Conservation (phyloP, 768 basidiomycete genomes). For the Naematelia encephala region DNA sequence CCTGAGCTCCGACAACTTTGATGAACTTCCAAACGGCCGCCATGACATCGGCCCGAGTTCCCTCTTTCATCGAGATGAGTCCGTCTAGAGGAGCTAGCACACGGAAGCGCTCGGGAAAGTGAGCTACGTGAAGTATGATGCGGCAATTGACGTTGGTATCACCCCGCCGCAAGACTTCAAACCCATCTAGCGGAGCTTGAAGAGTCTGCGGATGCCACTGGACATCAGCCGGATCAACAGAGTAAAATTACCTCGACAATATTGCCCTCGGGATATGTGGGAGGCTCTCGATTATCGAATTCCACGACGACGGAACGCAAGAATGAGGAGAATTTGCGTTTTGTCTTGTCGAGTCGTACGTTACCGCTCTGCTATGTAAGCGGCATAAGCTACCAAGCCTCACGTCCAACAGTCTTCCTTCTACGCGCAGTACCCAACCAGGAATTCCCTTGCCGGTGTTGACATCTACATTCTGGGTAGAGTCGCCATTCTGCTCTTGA, state of each 20-base stretch:
- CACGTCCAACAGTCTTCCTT: slow-evolving; percentile 70
- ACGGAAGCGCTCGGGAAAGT: slow-evolving; percentile 81
- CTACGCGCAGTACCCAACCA: slow-evolving; percentile 81
- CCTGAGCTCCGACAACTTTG: slow-evolving; percentile 71
- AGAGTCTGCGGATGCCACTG: slow-evolving; percentile 51
- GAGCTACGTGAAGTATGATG: slow-evolving; percentile 79
- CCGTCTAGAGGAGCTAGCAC: slow-evolving; percentile 64
- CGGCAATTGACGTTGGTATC: slow-evolving; percentile 73
- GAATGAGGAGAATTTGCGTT: slow-evolving; percentile 78
- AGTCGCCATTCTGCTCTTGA: neutral
- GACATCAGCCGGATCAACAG: slow-evolving; percentile 52
- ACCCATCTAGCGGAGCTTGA: slow-evolving; percentile 68
- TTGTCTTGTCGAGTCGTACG: slow-evolving; percentile 42
- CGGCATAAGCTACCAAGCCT: slow-evolving; percentile 14
- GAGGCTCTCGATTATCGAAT: slow-evolving; percentile 71
- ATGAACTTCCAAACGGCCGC: slow-evolving; percentile 90
- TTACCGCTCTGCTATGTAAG: slow-evolving; percentile 41
- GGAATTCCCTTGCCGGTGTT: slow-evolving; percentile 87
- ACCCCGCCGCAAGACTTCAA: slow-evolving; percentile 76
- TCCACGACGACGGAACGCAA: slow-evolving; percentile 82
- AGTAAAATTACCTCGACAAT: slow-evolving; percentile 70
- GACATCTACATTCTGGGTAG: slow-evolving; percentile 54
- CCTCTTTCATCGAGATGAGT: slow-evolving; percentile 76
- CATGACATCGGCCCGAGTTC: slow-evolving; percentile 73
- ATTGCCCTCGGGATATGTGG: slow-evolving; percentile 76